These are phyloP conservation scores for Daucus carota DNA, from an alignment of 129 eudicot species.

Conservation along the genomic window DNA sequence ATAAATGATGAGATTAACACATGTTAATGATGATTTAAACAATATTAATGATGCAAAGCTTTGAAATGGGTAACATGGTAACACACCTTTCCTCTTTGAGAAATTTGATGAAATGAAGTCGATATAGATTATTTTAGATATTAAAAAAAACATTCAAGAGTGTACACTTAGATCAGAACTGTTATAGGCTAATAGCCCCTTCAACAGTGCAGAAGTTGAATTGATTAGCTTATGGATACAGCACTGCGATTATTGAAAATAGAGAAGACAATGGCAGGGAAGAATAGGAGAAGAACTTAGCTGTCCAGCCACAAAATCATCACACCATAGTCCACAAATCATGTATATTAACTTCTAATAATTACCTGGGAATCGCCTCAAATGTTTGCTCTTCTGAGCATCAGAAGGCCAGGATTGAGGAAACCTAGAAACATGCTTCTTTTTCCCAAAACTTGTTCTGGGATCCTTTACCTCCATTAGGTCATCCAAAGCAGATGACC, in stretches of 20 bases:
- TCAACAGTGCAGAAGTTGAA: neutral
- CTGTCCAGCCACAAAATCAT: neutral
- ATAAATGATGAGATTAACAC: conserved; percentile 16
- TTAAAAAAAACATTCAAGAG: neutral
- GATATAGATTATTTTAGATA: neutral
- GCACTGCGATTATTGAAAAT: neutral
- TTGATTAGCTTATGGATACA: neutral
- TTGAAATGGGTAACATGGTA: neutral
- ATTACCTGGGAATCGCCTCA: conserved; percentile 66
- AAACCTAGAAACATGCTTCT: conserved; percentile 51
- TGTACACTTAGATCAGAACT: neutral
- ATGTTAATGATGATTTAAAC: neutral
- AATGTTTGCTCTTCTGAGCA: conserved; percentile 47
- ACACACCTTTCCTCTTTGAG: neutral
- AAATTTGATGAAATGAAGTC: neutral
- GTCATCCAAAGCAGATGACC: conserved; percentile 50
- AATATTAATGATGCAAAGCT: neutral
- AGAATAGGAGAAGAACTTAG: neutral
- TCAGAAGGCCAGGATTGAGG: conserved; percentile 84
- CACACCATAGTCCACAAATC: neutral
- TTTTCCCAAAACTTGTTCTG: conserved; percentile 51
- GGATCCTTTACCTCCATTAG: conserved; percentile 68
- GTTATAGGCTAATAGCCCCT: neutral
- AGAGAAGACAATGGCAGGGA: neutral
- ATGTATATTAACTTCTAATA: neutral